A percentile compares a stretch with the other conserved stretches of the same genome.
These are phyloP conservation scores for Pythium apleroticum DNA, from an alignment of 352 stramenopile genomes.

Conservation along the genomic window DNA sequence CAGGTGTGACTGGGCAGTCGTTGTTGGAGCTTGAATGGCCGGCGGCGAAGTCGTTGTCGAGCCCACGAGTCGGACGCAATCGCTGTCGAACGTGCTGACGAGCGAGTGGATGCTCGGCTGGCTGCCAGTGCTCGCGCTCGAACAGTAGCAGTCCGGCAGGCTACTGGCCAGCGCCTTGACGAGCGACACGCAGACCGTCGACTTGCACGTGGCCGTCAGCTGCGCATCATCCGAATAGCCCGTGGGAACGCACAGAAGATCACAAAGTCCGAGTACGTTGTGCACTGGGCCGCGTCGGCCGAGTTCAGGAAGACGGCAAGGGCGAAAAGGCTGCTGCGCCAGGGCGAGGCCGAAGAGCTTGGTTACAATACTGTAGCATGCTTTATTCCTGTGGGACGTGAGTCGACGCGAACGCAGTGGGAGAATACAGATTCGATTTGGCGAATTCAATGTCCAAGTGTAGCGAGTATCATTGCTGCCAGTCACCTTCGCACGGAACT, in stretches of 20 bases:
- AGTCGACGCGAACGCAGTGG: neutral
- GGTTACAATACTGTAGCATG: neutral
- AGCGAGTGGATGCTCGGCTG: neutral
- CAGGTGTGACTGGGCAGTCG: neutral
- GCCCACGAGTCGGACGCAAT: neutral
- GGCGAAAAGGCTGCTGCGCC: neutral
- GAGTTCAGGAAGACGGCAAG: neutral
- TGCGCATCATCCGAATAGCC: conserved; percentile 29
- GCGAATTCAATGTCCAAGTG: too few species aligned
- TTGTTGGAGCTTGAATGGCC: neutral
- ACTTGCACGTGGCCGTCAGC: conserved; percentile 32
- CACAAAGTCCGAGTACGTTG: conserved; percentile 33
- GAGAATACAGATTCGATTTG: too few species aligned
- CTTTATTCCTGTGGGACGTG: neutral
- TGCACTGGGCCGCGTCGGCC: conserved; percentile 5
- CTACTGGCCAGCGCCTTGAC: neutral
- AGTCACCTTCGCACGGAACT: too few species aligned
- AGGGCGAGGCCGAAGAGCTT: neutral
- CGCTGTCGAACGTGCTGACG: neutral
- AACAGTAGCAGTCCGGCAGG: neutral
- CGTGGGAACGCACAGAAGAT: conserved; percentile 30
- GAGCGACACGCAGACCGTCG: conserved; percentile 16
- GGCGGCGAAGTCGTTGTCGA: neutral
- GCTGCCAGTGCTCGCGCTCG: neutral
- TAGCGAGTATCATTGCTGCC: too few species aligned